Conservation (phyloP, 345 rosid species). For the Arabidopsis suecica region DNA sequence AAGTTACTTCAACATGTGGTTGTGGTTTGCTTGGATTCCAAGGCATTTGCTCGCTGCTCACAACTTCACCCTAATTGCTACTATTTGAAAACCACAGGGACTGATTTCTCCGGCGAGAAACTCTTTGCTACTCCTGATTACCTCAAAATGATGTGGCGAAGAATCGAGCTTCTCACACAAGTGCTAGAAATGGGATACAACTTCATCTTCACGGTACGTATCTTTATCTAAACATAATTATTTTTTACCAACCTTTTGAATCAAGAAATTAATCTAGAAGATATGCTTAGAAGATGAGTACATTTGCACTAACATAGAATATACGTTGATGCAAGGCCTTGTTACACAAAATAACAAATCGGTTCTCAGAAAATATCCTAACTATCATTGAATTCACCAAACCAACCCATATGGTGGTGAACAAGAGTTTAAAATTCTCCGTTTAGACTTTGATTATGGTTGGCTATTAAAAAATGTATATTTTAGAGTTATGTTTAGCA, state of each 20-base stretch:
- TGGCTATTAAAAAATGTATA: too few relatives aligned
- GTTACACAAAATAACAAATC: too few relatives aligned
- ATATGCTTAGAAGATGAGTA: background rate
- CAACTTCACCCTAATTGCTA: conserved; percentile 56
- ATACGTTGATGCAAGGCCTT: too few relatives aligned
- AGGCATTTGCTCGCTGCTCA: conserved; percentile 59
- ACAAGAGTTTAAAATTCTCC: too few relatives aligned
- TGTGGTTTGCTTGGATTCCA: conserved; percentile 57
- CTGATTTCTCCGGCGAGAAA: conserved; percentile 55
- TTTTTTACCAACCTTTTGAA: background rate
- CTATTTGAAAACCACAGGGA: conserved; percentile 41
- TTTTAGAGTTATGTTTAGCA: too few relatives aligned
- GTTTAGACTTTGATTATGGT: too few relatives aligned
- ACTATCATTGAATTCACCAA: too few relatives aligned
- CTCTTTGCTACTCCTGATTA: conserved; percentile 59
- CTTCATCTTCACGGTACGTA: conserved; percentile 70
- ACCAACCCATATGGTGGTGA: too few relatives aligned
- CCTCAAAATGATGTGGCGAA: conserved; percentile 75
- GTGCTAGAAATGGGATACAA: conserved; percentile 63
- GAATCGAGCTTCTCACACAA: conserved; percentile 55
- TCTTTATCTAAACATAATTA: background rate
- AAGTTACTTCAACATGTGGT: conserved; percentile 57
- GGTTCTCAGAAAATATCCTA: too few relatives aligned
- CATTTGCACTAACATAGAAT: background rate
- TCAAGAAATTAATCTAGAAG: background rate